A percentile compares a stretch with the other conserved stretches of the same genome.
Conservation (phyloP, 2,329 filamentous ascomycete genomes). For the Neofusicoccum umdonicola region DNA sequence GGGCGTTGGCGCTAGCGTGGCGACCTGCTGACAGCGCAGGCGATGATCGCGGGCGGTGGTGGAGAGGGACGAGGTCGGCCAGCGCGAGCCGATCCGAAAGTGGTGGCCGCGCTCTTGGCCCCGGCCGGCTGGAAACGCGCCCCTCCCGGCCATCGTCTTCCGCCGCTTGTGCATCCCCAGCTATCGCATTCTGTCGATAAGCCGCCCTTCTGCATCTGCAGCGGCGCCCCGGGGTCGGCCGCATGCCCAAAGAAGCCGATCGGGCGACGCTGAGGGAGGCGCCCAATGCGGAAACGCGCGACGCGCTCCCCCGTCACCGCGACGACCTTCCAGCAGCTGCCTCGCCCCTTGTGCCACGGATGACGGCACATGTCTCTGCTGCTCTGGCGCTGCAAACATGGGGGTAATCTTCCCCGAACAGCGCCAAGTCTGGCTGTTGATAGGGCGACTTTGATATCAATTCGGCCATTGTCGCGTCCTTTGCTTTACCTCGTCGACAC, state of each 20-base stretch:
- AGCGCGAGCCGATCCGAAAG: not conserved
- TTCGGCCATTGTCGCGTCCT: not conserved
- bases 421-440: not conserved
- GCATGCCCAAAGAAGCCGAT: not conserved
- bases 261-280: not conserved
- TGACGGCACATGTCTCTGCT: not conserved
- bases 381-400: not conserved
- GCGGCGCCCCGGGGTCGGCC: not conserved
- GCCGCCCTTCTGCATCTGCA: not conserved
- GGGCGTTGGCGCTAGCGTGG: not conserved
- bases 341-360: not conserved
- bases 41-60: not conserved
- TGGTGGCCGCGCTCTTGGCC: not conserved
- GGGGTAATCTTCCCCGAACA: not conserved
- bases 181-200: not conserved
- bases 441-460: not conserved
- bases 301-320: not conserved
- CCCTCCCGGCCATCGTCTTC: not conserved
- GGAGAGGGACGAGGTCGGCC: not conserved
- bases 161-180: not conserved
- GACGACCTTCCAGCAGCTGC: not conserved
- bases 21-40: not conserved
- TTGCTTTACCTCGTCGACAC: not conserved
- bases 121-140: not conserved
- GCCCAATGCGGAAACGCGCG: not conserved